These are phyloP conservation scores for Cordia subcordata DNA, from an alignment of 257 asterid genomes.

Conservation along the genomic window DNA sequence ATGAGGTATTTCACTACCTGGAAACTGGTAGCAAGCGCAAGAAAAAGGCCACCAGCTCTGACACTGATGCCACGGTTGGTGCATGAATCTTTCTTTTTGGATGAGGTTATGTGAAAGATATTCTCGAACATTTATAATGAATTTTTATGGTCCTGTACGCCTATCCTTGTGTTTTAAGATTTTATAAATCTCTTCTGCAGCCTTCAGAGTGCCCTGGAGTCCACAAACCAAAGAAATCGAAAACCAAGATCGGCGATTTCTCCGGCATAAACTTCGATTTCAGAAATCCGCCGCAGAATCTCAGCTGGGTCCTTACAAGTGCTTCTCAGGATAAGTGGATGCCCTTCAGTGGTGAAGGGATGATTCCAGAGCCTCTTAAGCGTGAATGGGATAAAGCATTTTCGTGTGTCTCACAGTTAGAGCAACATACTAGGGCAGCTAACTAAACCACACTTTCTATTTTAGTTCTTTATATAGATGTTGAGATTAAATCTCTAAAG, in stretches of 20 bases:
- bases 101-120: not conserved
- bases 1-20: slow-evolving; percentile 31
- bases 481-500: no score
- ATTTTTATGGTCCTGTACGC: not conserved
- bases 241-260: slow-evolving; percentile 9
- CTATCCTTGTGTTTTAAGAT: not conserved
- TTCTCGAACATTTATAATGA: not conserved
- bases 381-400: slow-evolving; percentile 23
- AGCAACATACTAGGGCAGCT: not conserved
- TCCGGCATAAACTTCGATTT: slow-evolving; percentile 25
- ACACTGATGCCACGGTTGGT: slow-evolving; percentile 16
- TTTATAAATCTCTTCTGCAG: slow-evolving; percentile 17
- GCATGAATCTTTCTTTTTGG: not conserved
- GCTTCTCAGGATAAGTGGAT: slow-evolving; percentile 18
- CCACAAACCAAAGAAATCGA: slow-evolving; percentile 14
- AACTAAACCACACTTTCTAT: not conserved
- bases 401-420: slow-evolving; percentile 16
- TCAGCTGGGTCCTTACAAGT: slow-evolving; percentile 21
- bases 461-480: no score
- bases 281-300: slow-evolving; percentile 22
- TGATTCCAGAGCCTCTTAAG: slow-evolving; percentile 12
- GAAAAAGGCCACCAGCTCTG: slow-evolving; percentile 17
- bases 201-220: slow-evolving; percentile 14
- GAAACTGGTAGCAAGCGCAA: slow-evolving; percentile 31
- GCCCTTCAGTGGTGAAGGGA: slow-evolving; percentile 6